Percentiles rank a stretch among this genome's conserved stretches.
phyloP scores from a whole-genome alignment of 2,329 filamentous ascomycete species.

The Seiridium unicorne region DNA sequence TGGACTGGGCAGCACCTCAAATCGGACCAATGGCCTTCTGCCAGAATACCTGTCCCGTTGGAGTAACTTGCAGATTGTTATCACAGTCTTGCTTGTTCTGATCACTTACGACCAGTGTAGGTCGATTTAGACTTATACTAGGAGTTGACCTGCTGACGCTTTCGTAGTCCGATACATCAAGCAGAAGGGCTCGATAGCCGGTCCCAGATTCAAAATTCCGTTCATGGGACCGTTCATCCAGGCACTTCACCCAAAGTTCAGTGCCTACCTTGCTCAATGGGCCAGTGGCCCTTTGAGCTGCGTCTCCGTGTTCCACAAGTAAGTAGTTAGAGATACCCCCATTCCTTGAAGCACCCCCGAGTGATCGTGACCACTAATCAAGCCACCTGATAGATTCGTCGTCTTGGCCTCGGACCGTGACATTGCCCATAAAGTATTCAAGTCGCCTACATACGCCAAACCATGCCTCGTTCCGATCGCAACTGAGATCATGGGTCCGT shows the following conservation, averaged over 20 bases:
- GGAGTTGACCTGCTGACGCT: background rate
- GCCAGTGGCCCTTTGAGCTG: slow-evolving; percentile 75
- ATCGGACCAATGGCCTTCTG: background rate
- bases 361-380: background rate
- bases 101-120: slow-evolving; percentile 4
- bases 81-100: background rate
- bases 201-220: slow-evolving; percentile 62
- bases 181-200: slow-evolving; percentile 61
- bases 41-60: background rate
- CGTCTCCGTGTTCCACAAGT: slow-evolving; percentile 86
- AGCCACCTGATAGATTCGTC: slow-evolving; percentile 59
- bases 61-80: background rate
- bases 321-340: slow-evolving; percentile 15
- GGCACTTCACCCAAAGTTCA: slow-evolving; percentile 72
- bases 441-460: slow-evolving; percentile 71
- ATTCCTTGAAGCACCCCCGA: background rate
- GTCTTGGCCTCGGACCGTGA: slow-evolving; percentile 76
- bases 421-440: slow-evolving; percentile 79
- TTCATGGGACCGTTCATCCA: slow-evolving; percentile 76
- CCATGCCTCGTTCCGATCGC: slow-evolving; percentile 78
- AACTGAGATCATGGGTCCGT: slow-evolving; percentile 68
- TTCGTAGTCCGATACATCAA: slow-evolving; percentile 56
- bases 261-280: slow-evolving; percentile 74
- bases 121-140: too few relatives aligned
- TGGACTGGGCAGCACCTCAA: background rate